These are phyloP conservation scores for Phytopythium helicoides DNA, from an alignment of 352 stramenopile species.

Conservation along the genomic window DNA sequence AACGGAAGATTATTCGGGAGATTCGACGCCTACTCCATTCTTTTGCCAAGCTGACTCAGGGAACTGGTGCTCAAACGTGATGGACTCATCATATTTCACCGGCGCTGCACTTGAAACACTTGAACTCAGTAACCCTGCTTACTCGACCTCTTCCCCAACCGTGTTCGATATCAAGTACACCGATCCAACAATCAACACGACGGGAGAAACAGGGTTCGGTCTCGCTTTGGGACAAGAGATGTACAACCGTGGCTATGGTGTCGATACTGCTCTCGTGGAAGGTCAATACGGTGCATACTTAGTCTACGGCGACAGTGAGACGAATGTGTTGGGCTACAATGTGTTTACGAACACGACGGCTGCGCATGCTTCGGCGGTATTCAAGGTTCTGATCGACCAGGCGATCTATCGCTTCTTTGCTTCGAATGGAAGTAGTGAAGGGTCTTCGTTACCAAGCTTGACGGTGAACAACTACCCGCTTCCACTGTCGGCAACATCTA, in stretches of 20 bases:
- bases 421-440: slow-evolving; percentile 13
- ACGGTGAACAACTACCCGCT: slow-evolving; percentile 54
- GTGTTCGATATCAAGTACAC: slow-evolving; percentile 58
- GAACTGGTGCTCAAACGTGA: too few relatives aligned
- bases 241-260: slow-evolving; percentile 48
- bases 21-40: slow-evolving; percentile 16
- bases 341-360: slow-evolving; percentile 61
- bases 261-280: slow-evolving; percentile 4
- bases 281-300: slow-evolving; percentile 51
- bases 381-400: slow-evolving; percentile 64
- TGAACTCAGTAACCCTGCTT: too few relatives aligned
- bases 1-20: slow-evolving; percentile 10
- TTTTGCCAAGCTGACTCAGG: slow-evolving; percentile 19
- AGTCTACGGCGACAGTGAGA: slow-evolving; percentile 34
- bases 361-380: slow-evolving; percentile 46
- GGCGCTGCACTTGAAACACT: too few relatives aligned
- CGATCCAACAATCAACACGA: slow-evolving; percentile 39
- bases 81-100: too few relatives aligned
- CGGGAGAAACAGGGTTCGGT: slow-evolving; percentile 38
- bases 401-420: slow-evolving; percentile 60
- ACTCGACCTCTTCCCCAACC: slow-evolving; percentile 39
- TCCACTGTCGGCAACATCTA: slow-evolving; percentile 34
- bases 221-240: slow-evolving; percentile 44
- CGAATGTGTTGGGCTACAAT: slow-evolving; percentile 61
- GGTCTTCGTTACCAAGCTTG: slow-evolving; percentile 23